Evolutionary conservation across 345 rosid species (phyloP).

Genomic region (Euphorbia peplus): DNA sequence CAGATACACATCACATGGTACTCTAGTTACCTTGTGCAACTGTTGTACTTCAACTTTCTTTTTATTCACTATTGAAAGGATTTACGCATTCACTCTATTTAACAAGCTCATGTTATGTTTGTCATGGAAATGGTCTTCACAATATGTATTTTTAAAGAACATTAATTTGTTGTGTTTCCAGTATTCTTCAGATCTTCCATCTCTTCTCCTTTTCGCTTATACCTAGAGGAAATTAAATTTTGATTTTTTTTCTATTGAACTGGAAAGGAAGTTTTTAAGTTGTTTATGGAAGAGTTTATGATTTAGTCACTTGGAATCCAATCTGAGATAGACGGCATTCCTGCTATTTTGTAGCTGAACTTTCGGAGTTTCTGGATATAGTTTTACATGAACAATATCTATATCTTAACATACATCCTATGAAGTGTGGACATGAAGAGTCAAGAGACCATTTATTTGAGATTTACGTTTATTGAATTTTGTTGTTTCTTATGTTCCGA

Average conservation of each 20-base stretch:
- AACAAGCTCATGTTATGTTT: not conserved
- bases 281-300: not conserved
- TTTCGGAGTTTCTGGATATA: not conserved
- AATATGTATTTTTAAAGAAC: too few species aligned
- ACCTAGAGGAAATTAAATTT: not conserved
- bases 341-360: not conserved
- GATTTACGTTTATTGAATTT: not conserved
- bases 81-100: not conserved
- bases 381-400: not conserved
- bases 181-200: not conserved
- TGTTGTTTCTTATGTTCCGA: conserved; percentile 3
- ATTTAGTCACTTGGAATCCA: conserved; percentile 2
- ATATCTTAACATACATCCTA: not conserved
- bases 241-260: not conserved
- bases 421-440: not conserved
- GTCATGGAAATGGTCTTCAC: not conserved
- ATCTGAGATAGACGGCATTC: not conserved
- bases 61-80: not conserved
- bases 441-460: not conserved
- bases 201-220: not conserved
- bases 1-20: not conserved
- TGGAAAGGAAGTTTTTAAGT: not conserved
- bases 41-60: not conserved
- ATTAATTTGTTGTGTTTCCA: not conserved
- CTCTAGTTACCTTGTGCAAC: not conserved